phyloP scores from a whole-genome alignment of 306 rosid species.

The Dalbergia oliveri region DNA sequence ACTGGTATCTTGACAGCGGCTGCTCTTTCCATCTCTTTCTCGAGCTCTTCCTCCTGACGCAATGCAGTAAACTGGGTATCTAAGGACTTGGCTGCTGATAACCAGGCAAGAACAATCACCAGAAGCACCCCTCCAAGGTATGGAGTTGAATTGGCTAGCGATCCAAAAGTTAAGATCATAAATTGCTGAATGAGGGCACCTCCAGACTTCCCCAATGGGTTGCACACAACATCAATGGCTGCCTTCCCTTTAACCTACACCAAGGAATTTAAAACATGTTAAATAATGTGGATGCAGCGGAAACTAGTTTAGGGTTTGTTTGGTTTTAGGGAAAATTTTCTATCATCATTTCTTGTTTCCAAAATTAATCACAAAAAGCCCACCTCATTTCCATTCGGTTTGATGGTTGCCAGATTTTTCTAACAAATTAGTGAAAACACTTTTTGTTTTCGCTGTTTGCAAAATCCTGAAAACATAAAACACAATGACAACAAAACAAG shows the following conservation, averaged over 20 bases:
- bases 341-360: too few species aligned
- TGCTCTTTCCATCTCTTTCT: constrained; percentile 94
- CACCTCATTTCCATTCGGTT: too few species aligned
- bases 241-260: constrained; percentile 96
- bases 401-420: too few species aligned
- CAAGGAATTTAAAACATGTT: constrained; percentile 36
- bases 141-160: constrained; percentile 96
- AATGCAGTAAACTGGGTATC: constrained; percentile 83
- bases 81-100: constrained; percentile 85
- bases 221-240: constrained; percentile 98
- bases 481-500: too few species aligned
- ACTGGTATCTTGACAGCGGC: constrained; percentile 84
- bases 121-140: constrained; percentile 91
- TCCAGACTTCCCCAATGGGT: constrained; percentile 96
- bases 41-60: constrained; percentile 91
- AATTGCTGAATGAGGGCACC: constrained; percentile 98
- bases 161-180: constrained; percentile 91
- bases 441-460: too few species aligned
- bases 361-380: too few species aligned
- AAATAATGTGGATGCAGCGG: background rate
- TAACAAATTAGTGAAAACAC: too few species aligned
- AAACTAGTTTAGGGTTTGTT: too few species aligned
- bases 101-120: constrained; percentile 88
- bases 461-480: too few species aligned
- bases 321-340: background rate